phyloP scores from a whole-genome alignment of 495 filamentous ascomycete genomes.

The Corynascus novoguineensis region DNA sequence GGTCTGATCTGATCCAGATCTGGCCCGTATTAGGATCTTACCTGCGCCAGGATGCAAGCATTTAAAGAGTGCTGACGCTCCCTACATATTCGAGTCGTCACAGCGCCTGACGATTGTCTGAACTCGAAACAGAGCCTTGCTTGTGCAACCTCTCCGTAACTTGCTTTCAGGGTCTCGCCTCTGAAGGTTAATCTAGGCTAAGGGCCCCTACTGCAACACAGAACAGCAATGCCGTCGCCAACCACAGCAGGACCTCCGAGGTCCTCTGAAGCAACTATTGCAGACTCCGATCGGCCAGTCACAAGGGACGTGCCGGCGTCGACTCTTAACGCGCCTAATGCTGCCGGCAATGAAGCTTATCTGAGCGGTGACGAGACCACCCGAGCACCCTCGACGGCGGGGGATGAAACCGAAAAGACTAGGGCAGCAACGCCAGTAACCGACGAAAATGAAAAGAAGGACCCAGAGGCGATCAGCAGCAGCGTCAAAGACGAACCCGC shows the following conservation, averaged over 20 bases:
- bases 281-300: neutral
- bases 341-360: conserved; percentile 12
- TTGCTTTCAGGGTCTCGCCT: neutral
- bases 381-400: conserved; percentile 9
- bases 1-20: neutral
- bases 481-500: conserved; percentile 42
- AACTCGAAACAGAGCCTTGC: neutral
- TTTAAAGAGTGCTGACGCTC: neutral
- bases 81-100: neutral
- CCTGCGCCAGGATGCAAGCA: neutral
- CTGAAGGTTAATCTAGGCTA: too few species aligned
- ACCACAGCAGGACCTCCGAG: neutral
- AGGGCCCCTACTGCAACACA: neutral
- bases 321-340: conserved; percentile 4
- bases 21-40: neutral
- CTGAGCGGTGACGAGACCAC: conserved; percentile 19
- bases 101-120: neutral
- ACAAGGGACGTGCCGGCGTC: neutral
- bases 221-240: neutral
- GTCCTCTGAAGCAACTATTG: neutral
- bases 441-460: conserved; percentile 8
- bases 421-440: conserved; percentile 3
- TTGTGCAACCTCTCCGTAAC: neutral
- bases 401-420: conserved; percentile 6
- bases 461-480: conserved; percentile 26